Conservation (phyloP, 176 grass and related monocot species). For the Musa schizocarpa region DNA sequence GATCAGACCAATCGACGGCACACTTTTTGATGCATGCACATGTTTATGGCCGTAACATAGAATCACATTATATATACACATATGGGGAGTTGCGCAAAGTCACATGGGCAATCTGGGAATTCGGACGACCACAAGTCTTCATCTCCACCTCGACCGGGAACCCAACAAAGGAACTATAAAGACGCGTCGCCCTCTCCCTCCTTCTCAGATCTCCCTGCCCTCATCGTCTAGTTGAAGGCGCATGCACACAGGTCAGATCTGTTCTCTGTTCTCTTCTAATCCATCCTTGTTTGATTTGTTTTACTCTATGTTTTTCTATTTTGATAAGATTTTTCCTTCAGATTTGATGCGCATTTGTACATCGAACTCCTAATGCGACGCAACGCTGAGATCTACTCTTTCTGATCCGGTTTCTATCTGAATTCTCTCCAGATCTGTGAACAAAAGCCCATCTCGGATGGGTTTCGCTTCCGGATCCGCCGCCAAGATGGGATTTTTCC, state of each 20-base stretch:
- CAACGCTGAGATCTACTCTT: background rate
- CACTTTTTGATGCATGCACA: no score
- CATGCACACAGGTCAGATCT: background rate
- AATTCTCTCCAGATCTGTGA: conserved; percentile 12
- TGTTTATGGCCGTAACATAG: no score
- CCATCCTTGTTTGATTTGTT: background rate
- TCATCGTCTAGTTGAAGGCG: background rate
- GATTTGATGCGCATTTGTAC: background rate
- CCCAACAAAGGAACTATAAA: background rate
- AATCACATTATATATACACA: no score
- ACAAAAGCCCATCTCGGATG: background rate
- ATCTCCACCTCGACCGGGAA: background rate
- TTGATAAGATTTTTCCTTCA: background rate
- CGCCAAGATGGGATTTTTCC: conserved; percentile 6
- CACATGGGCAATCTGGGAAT: background rate
- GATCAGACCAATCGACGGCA: no score
- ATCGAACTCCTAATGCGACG: background rate
- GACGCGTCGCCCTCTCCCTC: background rate
- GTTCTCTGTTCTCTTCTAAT: background rate
- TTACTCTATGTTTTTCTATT: background rate
- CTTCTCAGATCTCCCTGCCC: background rate
- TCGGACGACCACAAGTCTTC: background rate
- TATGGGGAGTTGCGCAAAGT: background rate
- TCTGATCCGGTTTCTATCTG: background rate
- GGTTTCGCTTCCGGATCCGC: conserved; percentile 4